These are phyloP conservation scores for Achlya hypogyna DNA, from an alignment of 352 stramenopile genomes.

Conservation along the genomic window DNA sequence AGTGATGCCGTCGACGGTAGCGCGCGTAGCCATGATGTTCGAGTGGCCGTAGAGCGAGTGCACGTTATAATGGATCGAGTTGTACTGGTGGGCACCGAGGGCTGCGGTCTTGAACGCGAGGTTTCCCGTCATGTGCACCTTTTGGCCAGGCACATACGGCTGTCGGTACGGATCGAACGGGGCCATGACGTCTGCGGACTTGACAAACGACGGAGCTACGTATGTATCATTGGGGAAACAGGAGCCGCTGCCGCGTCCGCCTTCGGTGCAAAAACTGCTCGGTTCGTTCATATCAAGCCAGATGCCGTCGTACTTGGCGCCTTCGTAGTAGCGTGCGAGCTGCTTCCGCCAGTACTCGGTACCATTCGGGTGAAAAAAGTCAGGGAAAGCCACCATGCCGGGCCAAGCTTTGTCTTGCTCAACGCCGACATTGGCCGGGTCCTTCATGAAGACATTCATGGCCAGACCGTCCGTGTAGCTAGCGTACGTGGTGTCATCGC, in stretches of 20 bases:
- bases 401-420: slow-evolving; percentile 61
- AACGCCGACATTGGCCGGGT: slow-evolving; percentile 52
- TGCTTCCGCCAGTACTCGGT: slow-evolving; percentile 57
- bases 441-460: slow-evolving; percentile 72
- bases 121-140: not conserved
- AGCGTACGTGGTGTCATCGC: slow-evolving; percentile 36
- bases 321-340: slow-evolving; percentile 43
- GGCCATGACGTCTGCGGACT: slow-evolving; percentile 54
- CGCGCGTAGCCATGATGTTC: slow-evolving; percentile 55
- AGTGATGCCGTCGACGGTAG: slow-evolving; percentile 35
- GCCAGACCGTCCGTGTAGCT: slow-evolving; percentile 40
- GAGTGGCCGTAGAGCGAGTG: slow-evolving; percentile 78
- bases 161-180: slow-evolving; percentile 78
- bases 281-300: slow-evolving; percentile 88
- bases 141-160: slow-evolving; percentile 34
- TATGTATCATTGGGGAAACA: slow-evolving; percentile 27
- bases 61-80: slow-evolving; percentile 53
- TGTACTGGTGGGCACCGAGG: slow-evolving; percentile 5
- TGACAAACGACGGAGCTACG: slow-evolving; percentile 32
- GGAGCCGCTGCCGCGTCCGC: slow-evolving; percentile 26
- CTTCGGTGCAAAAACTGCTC: slow-evolving; percentile 61
- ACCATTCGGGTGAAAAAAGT: slow-evolving; percentile 70
- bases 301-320: slow-evolving; percentile 46
- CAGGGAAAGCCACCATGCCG: slow-evolving; percentile 64
- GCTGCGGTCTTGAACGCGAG: slow-evolving; percentile 2